Conservation (phyloP, 768 basidiomycete genomes). For the Trametes meyenii region DNA sequence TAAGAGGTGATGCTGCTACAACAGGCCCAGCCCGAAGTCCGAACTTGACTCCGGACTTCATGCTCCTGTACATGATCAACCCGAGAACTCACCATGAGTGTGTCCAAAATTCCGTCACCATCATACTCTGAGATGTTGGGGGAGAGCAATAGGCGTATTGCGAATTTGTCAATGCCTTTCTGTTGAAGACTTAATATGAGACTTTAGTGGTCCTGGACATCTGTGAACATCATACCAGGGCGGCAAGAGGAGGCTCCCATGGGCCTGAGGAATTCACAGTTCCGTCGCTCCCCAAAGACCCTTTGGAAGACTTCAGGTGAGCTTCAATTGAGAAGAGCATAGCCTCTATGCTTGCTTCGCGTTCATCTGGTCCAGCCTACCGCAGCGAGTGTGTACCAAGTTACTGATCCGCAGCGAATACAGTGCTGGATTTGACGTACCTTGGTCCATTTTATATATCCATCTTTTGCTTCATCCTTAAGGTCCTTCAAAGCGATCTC, state of each 20-base stretch:
- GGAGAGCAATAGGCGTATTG: not conserved
- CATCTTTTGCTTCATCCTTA: not conserved
- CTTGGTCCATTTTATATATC: not conserved
- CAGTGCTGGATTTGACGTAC: not conserved
- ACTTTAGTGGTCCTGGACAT: no score
- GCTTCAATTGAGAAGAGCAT: not conserved
- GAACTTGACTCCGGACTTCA: not conserved
- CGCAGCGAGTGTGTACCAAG: not conserved
- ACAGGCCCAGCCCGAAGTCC: no score
- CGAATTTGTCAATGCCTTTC: not conserved
- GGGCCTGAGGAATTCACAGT: not conserved
- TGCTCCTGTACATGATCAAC: no score
- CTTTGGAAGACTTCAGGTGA: not conserved
- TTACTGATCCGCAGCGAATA: no score
- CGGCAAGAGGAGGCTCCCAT: not conserved
- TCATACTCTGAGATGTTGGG: not conserved
- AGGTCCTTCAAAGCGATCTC: not conserved
- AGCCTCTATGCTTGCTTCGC: not conserved
- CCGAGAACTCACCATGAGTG: not conserved
- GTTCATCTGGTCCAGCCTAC: not conserved
- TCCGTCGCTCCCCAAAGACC: no score
- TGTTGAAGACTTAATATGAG: not conserved
- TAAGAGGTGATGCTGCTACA: no score
- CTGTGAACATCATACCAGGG: no score
- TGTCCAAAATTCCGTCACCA: not conserved